Evolutionary conservation across 176 grass and related monocot species (phyloP), one percentile per base, ranked within the genome.

Genomic region (Avena eriantha): DNA sequence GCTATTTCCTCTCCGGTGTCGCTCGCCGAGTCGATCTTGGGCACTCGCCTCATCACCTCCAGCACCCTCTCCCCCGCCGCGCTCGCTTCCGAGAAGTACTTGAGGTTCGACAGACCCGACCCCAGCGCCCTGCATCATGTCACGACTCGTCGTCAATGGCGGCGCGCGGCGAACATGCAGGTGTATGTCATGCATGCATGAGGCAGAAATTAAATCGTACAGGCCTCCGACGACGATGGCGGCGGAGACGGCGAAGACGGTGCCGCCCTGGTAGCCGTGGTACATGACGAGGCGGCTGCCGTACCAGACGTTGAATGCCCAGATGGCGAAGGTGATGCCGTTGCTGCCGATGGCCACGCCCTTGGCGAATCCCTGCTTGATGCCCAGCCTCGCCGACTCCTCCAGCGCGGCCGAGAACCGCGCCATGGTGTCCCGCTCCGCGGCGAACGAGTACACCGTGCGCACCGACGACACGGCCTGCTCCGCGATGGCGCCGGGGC

Each of bases 231-330:
- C 74, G 80, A 99, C 78, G 79, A 92, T 86, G 56, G 87, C 77
- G 11, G 94, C 87, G 0, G 90, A 88, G 71, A 96, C 97, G 35
- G 87, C 90, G 84, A 94, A 99, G 84, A 99, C 92, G 7, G 97
- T 94, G 85, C 97, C 97, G 13, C 97, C 97, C 67, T 87, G 19
- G 33, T 81, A 84, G 1, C 92, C 94, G 29, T 96, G 97, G 89
- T 96, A 96, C 94, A 99, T 99, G 90, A 96, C 94, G 13, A 99
- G 94, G 3, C 82, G 87, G 90, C 97, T 96, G 45, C 97, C 97
- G 24, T 99, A 99, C 97, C 94, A 99, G 41, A 92, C 69, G 67
- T 85, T 88, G 84, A 99, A 99, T 1, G 97, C 97, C 81, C 86
- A 99, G 69, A 99, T 94, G 49, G 94, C 67, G 77, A 94, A 96